phyloP scores from a whole-genome alignment of 176 grass and related monocot genomes.

The Chrysopogon serrulatus region DNA sequence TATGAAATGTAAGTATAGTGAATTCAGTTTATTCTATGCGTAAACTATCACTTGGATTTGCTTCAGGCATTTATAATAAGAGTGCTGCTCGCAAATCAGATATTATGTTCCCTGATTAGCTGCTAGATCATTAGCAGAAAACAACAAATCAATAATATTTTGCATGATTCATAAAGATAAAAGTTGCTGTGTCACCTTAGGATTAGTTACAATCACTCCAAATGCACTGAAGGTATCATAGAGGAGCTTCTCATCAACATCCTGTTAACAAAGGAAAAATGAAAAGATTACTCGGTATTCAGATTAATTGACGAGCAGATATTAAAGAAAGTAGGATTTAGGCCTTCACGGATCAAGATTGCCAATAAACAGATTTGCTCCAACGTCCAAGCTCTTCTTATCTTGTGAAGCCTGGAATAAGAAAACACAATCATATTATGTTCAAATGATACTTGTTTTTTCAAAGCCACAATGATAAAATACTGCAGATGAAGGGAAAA shows the following conservation, averaged over 20 bases:
- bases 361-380: slow-evolving; percentile 97
- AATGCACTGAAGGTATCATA: slow-evolving; percentile 99
- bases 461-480: background rate
- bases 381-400: slow-evolving; percentile 96
- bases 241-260: slow-evolving; percentile 97
- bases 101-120: too few relatives aligned
- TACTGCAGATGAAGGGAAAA: background rate
- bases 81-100: too few relatives aligned
- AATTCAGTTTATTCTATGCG: background rate
- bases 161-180: background rate
- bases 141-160: background rate
- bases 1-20: background rate
- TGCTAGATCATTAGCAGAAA: slow-evolving; percentile 4
- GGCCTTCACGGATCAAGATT: slow-evolving; percentile 85
- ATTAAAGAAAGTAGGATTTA: slow-evolving; percentile 13
- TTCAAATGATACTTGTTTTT: background rate
- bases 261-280: slow-evolving; percentile 46
- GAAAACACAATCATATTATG: slow-evolving; percentile 14
- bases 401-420: slow-evolving; percentile 91
- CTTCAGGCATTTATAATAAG: background rate
- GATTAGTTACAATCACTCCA: slow-evolving; percentile 93
- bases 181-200: slow-evolving; percentile 57
- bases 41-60: background rate
- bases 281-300: slow-evolving; percentile 15
- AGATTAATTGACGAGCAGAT: background rate